These are phyloP conservation scores for Brettanomyces bruxellensis DNA, from an alignment of 805 yeast species.

Conservation along the genomic window DNA sequence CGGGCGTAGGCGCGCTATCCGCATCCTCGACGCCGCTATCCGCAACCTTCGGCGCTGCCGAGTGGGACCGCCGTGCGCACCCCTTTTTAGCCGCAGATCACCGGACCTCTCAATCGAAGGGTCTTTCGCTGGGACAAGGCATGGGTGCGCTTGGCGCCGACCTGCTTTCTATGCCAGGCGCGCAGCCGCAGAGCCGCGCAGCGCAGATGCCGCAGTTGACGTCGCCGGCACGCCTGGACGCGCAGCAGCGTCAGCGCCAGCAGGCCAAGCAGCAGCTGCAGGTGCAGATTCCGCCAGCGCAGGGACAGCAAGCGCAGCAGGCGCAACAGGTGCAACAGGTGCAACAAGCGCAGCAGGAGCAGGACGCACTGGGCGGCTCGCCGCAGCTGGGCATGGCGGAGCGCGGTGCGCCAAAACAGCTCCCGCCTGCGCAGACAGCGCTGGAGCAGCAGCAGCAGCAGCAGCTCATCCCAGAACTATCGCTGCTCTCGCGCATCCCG, in stretches of 20 bases:
- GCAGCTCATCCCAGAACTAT: constrained; percentile 45
- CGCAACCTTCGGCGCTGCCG: constrained; percentile 3
- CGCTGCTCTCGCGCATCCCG: constrained; percentile 69
- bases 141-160: neutral
- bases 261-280: constrained; percentile 1
- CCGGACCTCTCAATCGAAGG: neutral
- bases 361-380: neutral
- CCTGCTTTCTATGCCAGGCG: neutral
- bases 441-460: constrained; percentile 6
- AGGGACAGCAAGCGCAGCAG: too few relatives aligned
- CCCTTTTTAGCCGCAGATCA: neutral
- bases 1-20: neutral
- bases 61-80: constrained; percentile 5
- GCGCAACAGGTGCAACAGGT: too few relatives aligned
- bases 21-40: constrained; percentile 3
- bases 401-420: constrained; percentile 2
- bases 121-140: too few relatives aligned
- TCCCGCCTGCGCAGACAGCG: constrained; percentile 1
- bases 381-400: constrained; percentile 1
- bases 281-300: neutral
- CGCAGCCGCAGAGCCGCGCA: neutral
- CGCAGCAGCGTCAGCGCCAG: neutral
- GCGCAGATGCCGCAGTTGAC: neutral
- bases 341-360: neutral
- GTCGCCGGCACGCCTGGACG: neutral